These are phyloP conservation scores for Neurospora sp. DNA, from an alignment of 495 filamentous ascomycete species.

Conservation along the genomic window DNA sequence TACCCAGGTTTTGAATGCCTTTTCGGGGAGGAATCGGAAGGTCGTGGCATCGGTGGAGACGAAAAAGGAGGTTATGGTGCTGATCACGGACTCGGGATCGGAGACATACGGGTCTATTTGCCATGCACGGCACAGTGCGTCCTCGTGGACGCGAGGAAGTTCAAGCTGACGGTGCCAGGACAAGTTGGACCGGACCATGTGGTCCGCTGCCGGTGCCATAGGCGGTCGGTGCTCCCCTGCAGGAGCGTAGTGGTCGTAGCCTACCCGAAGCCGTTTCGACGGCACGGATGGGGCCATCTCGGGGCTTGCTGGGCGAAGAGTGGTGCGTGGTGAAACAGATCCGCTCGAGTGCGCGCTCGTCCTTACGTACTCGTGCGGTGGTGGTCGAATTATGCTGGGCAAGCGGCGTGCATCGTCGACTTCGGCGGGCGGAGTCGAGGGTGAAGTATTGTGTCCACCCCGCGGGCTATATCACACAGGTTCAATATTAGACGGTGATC, in stretches of 20 bases:
- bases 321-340: slow-evolving; percentile 34
- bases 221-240: slow-evolving; percentile 19
- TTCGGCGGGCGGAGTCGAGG: slow-evolving; percentile 40
- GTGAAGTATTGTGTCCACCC: slow-evolving; percentile 44
- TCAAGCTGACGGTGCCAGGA: slow-evolving; percentile 33
- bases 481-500: slow-evolving; percentile 8
- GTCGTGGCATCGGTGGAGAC: slow-evolving; percentile 12
- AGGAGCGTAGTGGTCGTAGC: slow-evolving; percentile 32
- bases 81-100: slow-evolving; percentile 30
- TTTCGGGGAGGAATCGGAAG: slow-evolving; percentile 40
- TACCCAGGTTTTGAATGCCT: slow-evolving; percentile 24
- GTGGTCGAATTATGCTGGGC: slow-evolving; percentile 13
- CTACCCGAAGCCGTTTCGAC: slow-evolving; percentile 29
- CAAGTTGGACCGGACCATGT: slow-evolving; percentile 15
- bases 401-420: slow-evolving; percentile 34
- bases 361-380: slow-evolving; percentile 20
- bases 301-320: slow-evolving; percentile 21
- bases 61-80: slow-evolving; percentile 16
- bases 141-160: slow-evolving; percentile 33
- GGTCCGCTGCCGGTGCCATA: slow-evolving; percentile 25
- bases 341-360: slow-evolving; percentile 32
- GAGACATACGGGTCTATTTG: slow-evolving; percentile 52
- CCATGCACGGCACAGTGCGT: slow-evolving; percentile 48
- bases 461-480: slow-evolving; percentile 30
- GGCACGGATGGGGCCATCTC: slow-evolving; percentile 18